Conservation (phyloP, 2,329 filamentous ascomycete genomes). For the Cladophialophora yegresii region DNA sequence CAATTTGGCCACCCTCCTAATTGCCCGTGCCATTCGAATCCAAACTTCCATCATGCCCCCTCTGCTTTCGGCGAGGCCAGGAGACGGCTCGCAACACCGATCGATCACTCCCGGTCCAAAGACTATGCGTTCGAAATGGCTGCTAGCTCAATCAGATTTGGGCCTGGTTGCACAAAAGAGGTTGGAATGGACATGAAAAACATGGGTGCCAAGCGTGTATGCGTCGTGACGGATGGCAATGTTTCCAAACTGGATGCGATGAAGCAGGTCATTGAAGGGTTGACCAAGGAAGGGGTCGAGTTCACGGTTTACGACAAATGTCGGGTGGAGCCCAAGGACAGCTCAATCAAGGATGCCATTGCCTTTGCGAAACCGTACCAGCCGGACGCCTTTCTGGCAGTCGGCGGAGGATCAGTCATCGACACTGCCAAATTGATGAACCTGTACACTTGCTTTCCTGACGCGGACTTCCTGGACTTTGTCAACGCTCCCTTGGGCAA, state of each 20-base stretch:
- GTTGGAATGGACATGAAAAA: conserved; percentile 98
- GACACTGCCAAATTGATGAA: conserved; percentile 99
- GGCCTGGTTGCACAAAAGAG: conserved; percentile 88
- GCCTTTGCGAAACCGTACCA: conserved; percentile 76
- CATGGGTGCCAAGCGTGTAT: conserved; percentile 80
- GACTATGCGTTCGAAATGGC: conserved; percentile 99
- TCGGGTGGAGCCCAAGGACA: conserved; percentile 90
- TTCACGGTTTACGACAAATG: conserved; percentile 81
- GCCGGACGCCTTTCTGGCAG: conserved; percentile 88
- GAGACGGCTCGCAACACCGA: conserved; percentile 71
- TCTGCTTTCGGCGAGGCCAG: conserved; percentile 57
- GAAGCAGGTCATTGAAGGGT: conserved; percentile 79
- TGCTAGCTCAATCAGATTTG: conserved; percentile 89
- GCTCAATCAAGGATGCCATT: conserved; percentile 88
- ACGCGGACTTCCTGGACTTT: conserved; percentile 94
- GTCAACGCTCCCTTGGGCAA: conserved; percentile 93
- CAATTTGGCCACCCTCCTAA: conserved; percentile 84
- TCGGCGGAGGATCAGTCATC: conserved; percentile 91
- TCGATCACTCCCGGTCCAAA: conserved; percentile 71
- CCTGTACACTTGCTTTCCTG: conserved; percentile 84
- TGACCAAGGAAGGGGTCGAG: conserved; percentile 74
- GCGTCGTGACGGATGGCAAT: conserved; percentile 85
- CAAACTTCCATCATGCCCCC: conserved; percentile 64
- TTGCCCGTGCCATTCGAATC: conserved; percentile 92
- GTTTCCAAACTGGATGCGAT: conserved; percentile 84